Evolutionary conservation across 140 eudicot genomes (phyloP).

Genomic region (Ambrosia hybrid): DNA sequence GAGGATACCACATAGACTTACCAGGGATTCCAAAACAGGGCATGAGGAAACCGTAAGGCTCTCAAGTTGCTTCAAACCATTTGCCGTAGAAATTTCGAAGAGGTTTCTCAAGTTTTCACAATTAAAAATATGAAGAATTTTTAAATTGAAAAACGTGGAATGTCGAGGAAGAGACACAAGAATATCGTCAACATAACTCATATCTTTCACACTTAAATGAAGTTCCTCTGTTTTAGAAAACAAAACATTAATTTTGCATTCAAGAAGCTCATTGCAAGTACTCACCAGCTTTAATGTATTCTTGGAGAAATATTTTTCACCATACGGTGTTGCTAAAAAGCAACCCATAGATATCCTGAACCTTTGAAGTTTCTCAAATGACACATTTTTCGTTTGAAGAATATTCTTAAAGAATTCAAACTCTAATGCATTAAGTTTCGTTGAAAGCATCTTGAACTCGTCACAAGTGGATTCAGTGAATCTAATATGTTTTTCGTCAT

Average conservation of each 20-base stretch:
- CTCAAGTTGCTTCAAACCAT: not conserved
- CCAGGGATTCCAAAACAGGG: not conserved
- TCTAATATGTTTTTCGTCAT: not conserved
- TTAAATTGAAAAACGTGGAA: not conserved
- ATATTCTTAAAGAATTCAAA: not conserved
- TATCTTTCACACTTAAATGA: not conserved
- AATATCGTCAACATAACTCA: slow-evolving; percentile 9
- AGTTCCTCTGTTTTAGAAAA: slow-evolving; percentile 8
- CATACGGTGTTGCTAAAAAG: not conserved
- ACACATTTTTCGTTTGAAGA: not conserved
- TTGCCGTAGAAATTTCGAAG: not conserved
- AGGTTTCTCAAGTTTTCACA: slow-evolving; percentile 5
- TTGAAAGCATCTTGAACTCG: not conserved
- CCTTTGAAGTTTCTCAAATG: not conserved
- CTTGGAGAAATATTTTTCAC: not conserved
- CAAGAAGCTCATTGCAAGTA: not conserved
- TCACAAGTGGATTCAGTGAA: not conserved
- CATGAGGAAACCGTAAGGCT: not conserved
- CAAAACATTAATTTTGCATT: not conserved
- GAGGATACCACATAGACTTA: not conserved
- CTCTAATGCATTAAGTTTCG: not conserved
- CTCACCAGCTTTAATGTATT: not conserved
- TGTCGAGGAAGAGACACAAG: not conserved
- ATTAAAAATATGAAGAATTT: not conserved
- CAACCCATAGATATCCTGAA: slow-evolving; percentile 4